Evolutionary conservation across 2,329 filamentous ascomycete genomes (phyloP), one percentile per base, ranked within the genome.

Genomic region (Botrytis paeoniae): DNA sequence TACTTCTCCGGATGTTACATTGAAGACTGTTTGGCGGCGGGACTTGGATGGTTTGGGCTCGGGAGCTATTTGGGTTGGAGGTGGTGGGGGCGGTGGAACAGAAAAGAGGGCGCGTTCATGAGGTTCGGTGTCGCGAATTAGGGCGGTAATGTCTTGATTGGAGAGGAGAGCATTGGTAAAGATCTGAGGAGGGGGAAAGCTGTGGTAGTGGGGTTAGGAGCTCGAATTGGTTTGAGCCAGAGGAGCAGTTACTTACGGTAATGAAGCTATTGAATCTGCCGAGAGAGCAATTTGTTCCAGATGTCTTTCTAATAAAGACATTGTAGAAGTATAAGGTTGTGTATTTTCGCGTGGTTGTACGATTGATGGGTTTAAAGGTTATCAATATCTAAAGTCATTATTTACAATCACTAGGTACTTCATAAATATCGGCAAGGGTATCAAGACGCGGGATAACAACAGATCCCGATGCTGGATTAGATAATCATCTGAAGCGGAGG

Each of bases 71-170:
- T 78, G 87, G 75, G 81, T 85, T 72, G 78, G 82, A 77, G 81
- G 85, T 69, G 79, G 84, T 59, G 80, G 87, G 5, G 86, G 86
- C 8, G 84, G 86, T 1, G 95, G 94, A 0, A 97, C 91, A 54
- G 95, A 97, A 85, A 98, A 99, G 29, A 99, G 89, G 10, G 95
- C 95, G 79, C 95, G 92, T 82, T 99, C 96, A 83, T 98, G 95
- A 35, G 92, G 85, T 83, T 99, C 96, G 5, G 95, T 98, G 82
- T 99, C 96, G 74, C 96, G 93, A 79, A 99, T 98, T 65, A 99
- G 85, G 20, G 93, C 89, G 6, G 96, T 98, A 78, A 99, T 98
- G 82, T 99, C 96, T 82, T 95, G 91, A 77, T 91, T 91, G 73
- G 92, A 91, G 66, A 98, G 90, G 57, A 99, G 88, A 48, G 96